These are phyloP conservation scores for Silene vulgaris DNA, from an alignment of 179 eudicot species.

Conservation along the genomic window DNA sequence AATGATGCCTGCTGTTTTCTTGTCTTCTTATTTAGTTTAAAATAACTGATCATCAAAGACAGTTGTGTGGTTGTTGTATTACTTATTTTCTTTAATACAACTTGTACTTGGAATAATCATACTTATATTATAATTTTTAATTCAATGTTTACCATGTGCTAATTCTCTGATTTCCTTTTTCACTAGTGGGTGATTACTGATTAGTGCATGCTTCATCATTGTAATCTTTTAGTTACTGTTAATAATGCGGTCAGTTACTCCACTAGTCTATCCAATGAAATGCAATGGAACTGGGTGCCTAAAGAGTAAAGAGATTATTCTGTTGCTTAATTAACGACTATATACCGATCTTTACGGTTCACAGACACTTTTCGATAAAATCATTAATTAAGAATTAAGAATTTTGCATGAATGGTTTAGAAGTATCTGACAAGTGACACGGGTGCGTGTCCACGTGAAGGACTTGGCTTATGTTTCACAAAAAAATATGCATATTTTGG, in stretches of 20 bases:
- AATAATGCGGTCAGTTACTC: slow-evolving; percentile 7
- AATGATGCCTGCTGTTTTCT: neutral
- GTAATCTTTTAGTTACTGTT: slow-evolving; percentile 18
- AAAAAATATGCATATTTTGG: no score
- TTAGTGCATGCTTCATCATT: slow-evolving; percentile 19
- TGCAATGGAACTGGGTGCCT: neutral
- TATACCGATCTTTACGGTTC: neutral
- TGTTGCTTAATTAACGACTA: neutral
- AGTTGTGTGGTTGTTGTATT: neutral
- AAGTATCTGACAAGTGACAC: no score
- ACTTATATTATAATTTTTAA: neutral
- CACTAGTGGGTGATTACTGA: slow-evolving; percentile 20
- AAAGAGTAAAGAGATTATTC: slow-evolving; percentile 3
- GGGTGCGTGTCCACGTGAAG: no score
- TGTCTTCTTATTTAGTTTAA: neutral
- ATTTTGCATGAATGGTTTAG: no score
- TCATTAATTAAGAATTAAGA: neutral
- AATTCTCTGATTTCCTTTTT: neutral
- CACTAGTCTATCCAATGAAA: neutral
- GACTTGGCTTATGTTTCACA: no score
- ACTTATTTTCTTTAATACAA: no score
- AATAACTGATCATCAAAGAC: slow-evolving; percentile 13
- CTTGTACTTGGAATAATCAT: no score
- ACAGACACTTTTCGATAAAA: neutral
- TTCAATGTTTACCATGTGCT: neutral